These are phyloP conservation scores for Verbena officinalis DNA, from an alignment of 257 asterid genomes.

Conservation along the genomic window DNA sequence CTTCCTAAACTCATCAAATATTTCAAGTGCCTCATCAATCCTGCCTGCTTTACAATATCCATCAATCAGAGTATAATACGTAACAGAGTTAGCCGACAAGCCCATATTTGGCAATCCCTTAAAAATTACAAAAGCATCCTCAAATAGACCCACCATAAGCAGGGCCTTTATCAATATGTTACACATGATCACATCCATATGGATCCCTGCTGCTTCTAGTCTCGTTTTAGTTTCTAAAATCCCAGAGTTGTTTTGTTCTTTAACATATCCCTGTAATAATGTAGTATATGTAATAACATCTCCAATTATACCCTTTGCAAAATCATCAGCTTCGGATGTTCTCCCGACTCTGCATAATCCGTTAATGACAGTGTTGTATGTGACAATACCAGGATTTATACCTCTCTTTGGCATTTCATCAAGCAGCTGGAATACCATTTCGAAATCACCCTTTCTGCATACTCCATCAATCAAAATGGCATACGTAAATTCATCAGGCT, in stretches of 20 bases:
- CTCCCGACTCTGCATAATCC: conserved; percentile 83
- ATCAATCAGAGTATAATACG: conserved; percentile 63
- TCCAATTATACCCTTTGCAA: conserved; percentile 58
- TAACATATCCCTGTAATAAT: conserved; percentile 66
- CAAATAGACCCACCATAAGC: conserved; percentile 76
- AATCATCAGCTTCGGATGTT: conserved; percentile 66
- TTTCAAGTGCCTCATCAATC: conserved; percentile 68
- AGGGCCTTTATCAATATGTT: conserved; percentile 71
- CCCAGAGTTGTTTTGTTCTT: conserved; percentile 59
- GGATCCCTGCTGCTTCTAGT: conserved; percentile 54
- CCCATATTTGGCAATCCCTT: conserved; percentile 50
- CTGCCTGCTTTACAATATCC: conserved; percentile 74
- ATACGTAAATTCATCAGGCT: conserved; percentile 71
- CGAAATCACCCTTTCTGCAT: conserved; percentile 66
- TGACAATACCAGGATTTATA: conserved; percentile 61
- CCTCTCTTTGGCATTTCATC: conserved; percentile 73
- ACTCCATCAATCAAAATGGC: conserved; percentile 72
- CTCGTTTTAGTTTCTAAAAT: conserved; percentile 57
- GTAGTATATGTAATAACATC: conserved; percentile 76
- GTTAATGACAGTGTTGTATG: conserved; percentile 73
- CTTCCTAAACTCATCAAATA: conserved; percentile 58
- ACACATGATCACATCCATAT: conserved; percentile 65
- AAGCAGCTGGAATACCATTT: conserved; percentile 55
- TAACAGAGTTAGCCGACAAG: conserved; percentile 52
- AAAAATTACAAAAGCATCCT: conserved; percentile 63